A percentile compares a stretch with the other conserved stretches of the same genome.
Conservation (phyloP, 2,329 filamentous ascomycete species). For the Hypoxylon sp. region DNA sequence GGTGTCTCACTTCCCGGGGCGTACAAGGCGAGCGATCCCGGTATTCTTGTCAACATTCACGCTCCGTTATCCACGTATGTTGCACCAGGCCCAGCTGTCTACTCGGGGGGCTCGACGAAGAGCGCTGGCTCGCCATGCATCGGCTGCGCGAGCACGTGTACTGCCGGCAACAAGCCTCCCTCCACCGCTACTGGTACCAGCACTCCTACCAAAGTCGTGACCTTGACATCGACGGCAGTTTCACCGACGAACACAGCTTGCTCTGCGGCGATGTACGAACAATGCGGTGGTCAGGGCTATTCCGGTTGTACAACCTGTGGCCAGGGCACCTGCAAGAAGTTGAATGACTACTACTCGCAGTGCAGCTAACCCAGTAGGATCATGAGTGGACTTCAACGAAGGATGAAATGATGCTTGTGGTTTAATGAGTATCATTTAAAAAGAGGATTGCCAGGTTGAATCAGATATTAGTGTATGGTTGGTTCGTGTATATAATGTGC, state of each 20-base stretch:
- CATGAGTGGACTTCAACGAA: neutral
- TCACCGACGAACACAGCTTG: constrained; percentile 39
- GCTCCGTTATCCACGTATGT: constrained; percentile 49
- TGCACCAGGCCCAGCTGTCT: constrained; percentile 52
- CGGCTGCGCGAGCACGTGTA: constrained; percentile 51
- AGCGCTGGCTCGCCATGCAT: constrained; percentile 47
- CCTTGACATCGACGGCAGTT: constrained; percentile 29
- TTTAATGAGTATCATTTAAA: neutral
- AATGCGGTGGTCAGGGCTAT: constrained; percentile 49
- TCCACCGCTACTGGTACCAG: constrained; percentile 36
- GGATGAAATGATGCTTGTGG: neutral
- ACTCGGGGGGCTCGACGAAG: constrained; percentile 47
- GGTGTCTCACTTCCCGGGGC: constrained; percentile 55
- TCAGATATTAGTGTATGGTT: constrained; percentile 1
- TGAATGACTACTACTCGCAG: constrained; percentile 52
- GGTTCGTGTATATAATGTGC: constrained; percentile 25
- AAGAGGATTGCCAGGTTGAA: neutral
- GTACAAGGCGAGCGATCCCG: constrained; percentile 50
- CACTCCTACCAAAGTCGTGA: constrained; percentile 17
- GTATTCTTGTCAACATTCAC: constrained; percentile 55
- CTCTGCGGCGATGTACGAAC: constrained; percentile 44
- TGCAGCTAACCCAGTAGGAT: constrained; percentile 33
- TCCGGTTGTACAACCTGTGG: constrained; percentile 48
- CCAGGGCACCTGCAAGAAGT: constrained; percentile 43
- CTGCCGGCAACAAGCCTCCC: constrained; percentile 33